Evolutionary conservation across 179 eudicot genomes (phyloP).

Genomic region (Camellia oleifera): DNA sequence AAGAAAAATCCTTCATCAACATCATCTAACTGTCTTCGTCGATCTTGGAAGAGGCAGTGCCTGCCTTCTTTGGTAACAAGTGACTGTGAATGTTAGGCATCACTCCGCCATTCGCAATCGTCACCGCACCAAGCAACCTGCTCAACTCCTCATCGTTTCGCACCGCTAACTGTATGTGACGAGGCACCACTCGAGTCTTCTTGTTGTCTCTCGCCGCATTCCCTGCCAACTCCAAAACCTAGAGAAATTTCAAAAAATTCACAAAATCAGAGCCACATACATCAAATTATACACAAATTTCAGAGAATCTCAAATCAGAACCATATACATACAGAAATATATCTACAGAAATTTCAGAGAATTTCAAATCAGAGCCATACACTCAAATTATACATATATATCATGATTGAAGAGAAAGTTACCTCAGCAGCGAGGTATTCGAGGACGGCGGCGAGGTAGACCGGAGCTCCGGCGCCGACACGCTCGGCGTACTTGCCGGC

Average conservation of each 20-base stretch:
- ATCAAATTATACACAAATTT: no score
- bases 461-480: slow-evolving; percentile 49
- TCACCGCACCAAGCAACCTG: slow-evolving; percentile 24
- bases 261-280: no score
- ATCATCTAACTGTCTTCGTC: slow-evolving; percentile 11
- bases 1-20: no score
- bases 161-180: slow-evolving; percentile 27
- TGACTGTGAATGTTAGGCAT: slow-evolving; percentile 29
- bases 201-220: slow-evolving; percentile 33
- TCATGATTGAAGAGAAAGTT: not conserved
- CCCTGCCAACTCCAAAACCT: slow-evolving; percentile 30
- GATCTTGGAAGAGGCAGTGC: slow-evolving; percentile 10
- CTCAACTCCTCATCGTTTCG: slow-evolving; percentile 29
- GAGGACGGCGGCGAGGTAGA: slow-evolving; percentile 44
- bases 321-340: no score
- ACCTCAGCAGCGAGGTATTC: slow-evolving; percentile 54
- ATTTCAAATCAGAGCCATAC: no score
- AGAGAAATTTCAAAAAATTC: not conserved
- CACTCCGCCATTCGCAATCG: slow-evolving; percentile 30
- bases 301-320: no score
- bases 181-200: slow-evolving; percentile 25
- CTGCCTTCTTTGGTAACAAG: slow-evolving; percentile 23
- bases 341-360: not conserved
- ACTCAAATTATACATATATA: not conserved
- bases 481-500: slow-evolving; percentile 49